Percentiles rank a stretch among this genome's conserved stretches.
These are phyloP conservation scores for Triglochin maritima DNA, from an alignment of 106 monocot species.

Conservation along the genomic window DNA sequence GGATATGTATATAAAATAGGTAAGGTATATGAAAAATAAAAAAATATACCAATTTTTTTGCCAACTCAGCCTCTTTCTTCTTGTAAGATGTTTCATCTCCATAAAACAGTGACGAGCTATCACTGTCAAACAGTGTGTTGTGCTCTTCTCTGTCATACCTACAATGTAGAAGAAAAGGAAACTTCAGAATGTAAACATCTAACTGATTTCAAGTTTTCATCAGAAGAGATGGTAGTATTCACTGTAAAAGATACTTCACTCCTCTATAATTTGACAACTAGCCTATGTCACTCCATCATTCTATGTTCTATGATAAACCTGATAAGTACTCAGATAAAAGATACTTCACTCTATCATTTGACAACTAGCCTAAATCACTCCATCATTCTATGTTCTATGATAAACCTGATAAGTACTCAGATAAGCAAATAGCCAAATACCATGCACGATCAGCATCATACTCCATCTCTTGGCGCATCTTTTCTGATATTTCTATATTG, in stretches of 20 bases:
- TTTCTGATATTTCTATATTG: conserved; percentile 53
- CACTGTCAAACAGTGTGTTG: conserved; percentile 70
- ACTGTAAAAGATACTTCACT: no score
- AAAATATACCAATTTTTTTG: conserved; percentile 67
- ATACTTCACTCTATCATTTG: no score
- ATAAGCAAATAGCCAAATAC: conserved; percentile 19
- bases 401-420: no score
- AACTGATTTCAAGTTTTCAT: no score
- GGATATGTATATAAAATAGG: no score
- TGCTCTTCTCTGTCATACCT: conserved; percentile 99
- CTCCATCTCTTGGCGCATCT: conserved; percentile 85
- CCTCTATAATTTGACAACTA: no score
- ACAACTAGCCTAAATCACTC: no score
- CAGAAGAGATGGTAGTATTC: no score
- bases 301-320: no score
- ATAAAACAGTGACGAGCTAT: conserved; percentile 54
- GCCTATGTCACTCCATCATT: no score
- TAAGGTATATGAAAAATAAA: neutral
- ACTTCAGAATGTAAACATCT: neutral
- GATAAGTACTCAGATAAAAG: no score
- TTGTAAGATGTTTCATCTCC: conserved; percentile 62
- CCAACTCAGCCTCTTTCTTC: conserved; percentile 80
- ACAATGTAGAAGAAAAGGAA: neutral
- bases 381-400: no score
- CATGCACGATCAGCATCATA: conserved; percentile 92